Base-by-base conservation (phyloP, 768 basidiomycete species). In the Boletus tylopilopsis region DNA sequence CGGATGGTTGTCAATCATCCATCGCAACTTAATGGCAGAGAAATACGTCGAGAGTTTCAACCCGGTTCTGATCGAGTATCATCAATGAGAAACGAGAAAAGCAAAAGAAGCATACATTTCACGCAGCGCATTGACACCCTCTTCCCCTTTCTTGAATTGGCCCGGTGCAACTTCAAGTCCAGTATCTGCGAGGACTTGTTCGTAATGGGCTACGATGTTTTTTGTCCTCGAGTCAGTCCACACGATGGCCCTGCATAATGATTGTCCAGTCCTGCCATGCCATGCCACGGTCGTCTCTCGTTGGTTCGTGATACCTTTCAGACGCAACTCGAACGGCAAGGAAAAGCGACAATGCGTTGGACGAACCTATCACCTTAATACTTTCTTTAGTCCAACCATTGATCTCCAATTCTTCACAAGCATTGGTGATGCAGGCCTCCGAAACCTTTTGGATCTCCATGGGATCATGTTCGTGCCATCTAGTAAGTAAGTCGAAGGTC, bases 1-100 rank as follows among this genome's bases (percentile, higher is more conserved):
- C 4, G 78, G 75, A 62, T 86, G 71, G 64, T 97, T 83, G 66
- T 95, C 89, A 53, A 95, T 82, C 88, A 99, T 92, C 95, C 95
- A 99, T 38, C 89, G 82, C 54, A 96, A 76, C 71, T 97, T 98
- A 67, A 96, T 86, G 16, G 87, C 95, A 21, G 94, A 96, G 72
- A 99, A 99, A 72, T 99, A 99, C 0, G 95, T 98, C 15, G 94
- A 96, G 8, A 97, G 76, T n/a, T 88, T 90, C 33, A 96, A 80
- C 29, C 94, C 94, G 41, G 93, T 94, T 52, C 90, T 95, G 55
- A 45, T 5, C 11, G 29, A 44, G 23, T 4, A 37, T 19, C 4
- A 25, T 39, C 6, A 24, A 40, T 40, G 12, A 51, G 40, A 40
- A 15, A n/a, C 23, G 15, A 27, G 13, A 12, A 16, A 2, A 44